Evolutionary conservation across 139 green algal genomes (phyloP).

Genomic region (Pleodorina starrii): DNA sequence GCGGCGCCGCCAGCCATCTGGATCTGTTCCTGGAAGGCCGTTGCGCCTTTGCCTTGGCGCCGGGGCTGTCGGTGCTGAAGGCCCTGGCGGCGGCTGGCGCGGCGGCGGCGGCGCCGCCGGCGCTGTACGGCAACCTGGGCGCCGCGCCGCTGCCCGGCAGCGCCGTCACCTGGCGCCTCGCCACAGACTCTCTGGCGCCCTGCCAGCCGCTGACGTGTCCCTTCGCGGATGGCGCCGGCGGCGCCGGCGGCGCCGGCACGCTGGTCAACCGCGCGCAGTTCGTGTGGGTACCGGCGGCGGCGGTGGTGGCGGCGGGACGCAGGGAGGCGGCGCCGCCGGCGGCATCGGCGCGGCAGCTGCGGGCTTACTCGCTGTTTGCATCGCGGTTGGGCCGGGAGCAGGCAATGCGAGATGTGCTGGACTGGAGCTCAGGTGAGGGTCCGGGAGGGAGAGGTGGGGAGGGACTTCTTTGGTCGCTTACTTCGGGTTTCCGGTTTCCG

Average conservation of each 20-base stretch:
- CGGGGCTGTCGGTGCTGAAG: slow-evolving; percentile 11
- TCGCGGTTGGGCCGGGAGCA: background rate
- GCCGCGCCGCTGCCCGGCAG: slow-evolving; percentile 5
- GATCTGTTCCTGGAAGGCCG: background rate
- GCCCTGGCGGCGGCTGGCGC: background rate
- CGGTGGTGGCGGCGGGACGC: background rate
- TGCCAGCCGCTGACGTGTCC: background rate
- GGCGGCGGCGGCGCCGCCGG: background rate
- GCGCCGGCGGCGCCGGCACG: background rate
- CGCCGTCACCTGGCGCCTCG: background rate
- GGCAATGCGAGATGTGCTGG: background rate
- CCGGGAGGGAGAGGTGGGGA: too few species aligned
- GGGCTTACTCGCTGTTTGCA: background rate
- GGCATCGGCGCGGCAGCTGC: background rate
- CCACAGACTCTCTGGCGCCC: background rate
- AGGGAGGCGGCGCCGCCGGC: too few species aligned
- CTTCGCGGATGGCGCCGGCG: background rate
- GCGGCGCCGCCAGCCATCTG: background rate
- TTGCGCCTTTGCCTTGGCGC: slow-evolving; percentile 8
- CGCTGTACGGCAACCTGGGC: background rate
- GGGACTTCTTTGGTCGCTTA: too few species aligned
- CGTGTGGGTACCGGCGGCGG: background rate
- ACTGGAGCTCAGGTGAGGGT: too few species aligned
- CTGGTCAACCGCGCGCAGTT: slow-evolving; percentile 8
- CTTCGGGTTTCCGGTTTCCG: too few species aligned